phyloP scores from a whole-genome alignment of 2,329 filamentous ascomycete species.

The Penicillium sp. region DNA sequence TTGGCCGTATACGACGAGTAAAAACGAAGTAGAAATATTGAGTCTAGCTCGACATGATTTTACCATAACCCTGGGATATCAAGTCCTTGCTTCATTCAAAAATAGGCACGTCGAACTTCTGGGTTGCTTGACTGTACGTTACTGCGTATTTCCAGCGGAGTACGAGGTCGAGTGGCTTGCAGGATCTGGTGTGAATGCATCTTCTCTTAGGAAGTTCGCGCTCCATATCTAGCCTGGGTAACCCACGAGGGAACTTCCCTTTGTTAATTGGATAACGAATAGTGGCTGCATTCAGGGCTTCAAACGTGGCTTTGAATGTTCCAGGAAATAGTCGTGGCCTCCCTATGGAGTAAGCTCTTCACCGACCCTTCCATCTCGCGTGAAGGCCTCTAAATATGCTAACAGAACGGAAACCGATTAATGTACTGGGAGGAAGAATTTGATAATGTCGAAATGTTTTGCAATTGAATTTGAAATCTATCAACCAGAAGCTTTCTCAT shows the following conservation, averaged over 20 bases:
- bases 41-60: background rate
- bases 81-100: too few relatives aligned
- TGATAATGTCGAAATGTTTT: too few relatives aligned
- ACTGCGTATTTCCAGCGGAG: background rate
- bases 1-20: background rate
- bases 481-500: background rate
- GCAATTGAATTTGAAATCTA: background rate
- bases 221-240: background rate
- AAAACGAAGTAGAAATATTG: background rate
- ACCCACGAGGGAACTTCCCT: background rate
- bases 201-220: background rate
- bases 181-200: background rate
- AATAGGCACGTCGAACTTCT: background rate
- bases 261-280: background rate
- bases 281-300: background rate
- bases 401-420: too few relatives aligned
- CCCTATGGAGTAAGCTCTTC: background rate
- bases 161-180: background rate
- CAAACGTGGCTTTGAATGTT: background rate
- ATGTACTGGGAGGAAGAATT: too few relatives aligned
- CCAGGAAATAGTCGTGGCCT: background rate
- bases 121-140: background rate
- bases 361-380: background rate
- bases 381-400: background rate
- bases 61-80: too few relatives aligned